Percentiles rank a stretch among this genome's conserved stretches.
Evolutionary conservation across 2,329 filamentous ascomycete species (phyloP).

Genomic region (Esteya vermicola): DNA sequence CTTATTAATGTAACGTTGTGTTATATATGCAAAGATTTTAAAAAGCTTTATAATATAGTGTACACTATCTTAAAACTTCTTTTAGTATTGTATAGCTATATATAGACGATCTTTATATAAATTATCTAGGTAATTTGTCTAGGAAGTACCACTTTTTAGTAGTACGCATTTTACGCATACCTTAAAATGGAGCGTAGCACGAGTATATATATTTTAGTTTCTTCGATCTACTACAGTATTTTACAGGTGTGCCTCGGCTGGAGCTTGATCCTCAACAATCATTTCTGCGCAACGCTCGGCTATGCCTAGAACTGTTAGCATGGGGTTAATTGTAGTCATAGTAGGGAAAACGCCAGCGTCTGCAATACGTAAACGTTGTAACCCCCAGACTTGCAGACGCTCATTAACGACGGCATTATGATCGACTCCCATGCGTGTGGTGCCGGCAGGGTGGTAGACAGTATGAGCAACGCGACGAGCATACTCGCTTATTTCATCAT

Average conservation of each 20-base stretch:
- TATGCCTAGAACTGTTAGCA: slow-evolving; percentile 75
- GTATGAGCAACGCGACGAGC: slow-evolving; percentile 9
- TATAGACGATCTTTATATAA: too few species aligned
- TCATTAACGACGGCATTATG: slow-evolving; percentile 10
- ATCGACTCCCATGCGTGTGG: slow-evolving; percentile 12
- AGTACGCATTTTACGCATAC: too few species aligned
- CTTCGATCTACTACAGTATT: too few species aligned
- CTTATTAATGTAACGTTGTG: too few species aligned
- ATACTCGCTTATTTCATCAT: slow-evolving; percentile 12
- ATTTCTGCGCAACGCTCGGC: slow-evolving; percentile 77
- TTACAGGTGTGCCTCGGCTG: slow-evolving; percentile 7
- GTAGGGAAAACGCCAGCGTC: slow-evolving; percentile 12
- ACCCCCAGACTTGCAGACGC: slow-evolving; percentile 20
- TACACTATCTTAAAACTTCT: too few species aligned
- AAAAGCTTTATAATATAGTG: too few species aligned
- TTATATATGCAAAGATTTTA: too few species aligned
- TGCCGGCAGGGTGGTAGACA: slow-evolving; percentile 12
- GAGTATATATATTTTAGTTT: background rate
- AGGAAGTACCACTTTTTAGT: too few species aligned
- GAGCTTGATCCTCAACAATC: slow-evolving; percentile 52
- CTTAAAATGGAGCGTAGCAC: too few species aligned
- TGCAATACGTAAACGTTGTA: slow-evolving; percentile 11
- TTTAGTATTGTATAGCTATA: too few species aligned
- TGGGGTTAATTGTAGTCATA: slow-evolving; percentile 12
- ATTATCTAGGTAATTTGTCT: too few species aligned